phyloP scores from a whole-genome alignment of 2,329 filamentous ascomycete genomes.

The Exophiala xenobiotica region DNA sequence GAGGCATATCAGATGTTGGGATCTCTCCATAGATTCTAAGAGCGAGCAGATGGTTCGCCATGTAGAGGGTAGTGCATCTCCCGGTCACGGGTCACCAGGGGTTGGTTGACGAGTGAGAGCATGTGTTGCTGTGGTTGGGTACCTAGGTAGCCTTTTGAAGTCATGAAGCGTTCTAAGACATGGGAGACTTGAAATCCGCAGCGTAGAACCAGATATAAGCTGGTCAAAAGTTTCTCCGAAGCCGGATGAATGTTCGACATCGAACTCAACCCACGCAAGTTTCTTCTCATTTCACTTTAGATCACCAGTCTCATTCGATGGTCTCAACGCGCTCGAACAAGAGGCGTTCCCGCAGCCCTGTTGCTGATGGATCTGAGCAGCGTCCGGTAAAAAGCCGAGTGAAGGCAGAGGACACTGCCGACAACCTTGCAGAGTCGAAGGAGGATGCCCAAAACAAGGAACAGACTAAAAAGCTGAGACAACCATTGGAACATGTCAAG shows the following conservation, averaged over 20 bases:
- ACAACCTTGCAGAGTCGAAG: not conserved
- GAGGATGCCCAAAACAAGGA: not conserved
- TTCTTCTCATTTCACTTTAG: too few relatives aligned
- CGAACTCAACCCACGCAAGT: too few relatives aligned
- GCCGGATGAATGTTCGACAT: too few relatives aligned
- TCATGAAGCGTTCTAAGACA: not conserved
- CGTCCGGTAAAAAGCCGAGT: slow-evolving; percentile 5
- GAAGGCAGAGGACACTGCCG: too few relatives aligned
- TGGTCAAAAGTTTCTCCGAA: not conserved
- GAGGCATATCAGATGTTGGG: slow-evolving; percentile 6
- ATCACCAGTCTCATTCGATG: too few relatives aligned
- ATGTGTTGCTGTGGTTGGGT: too few relatives aligned
- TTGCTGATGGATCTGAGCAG: not conserved
- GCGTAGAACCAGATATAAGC: not conserved
- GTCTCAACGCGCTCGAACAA: slow-evolving; percentile 18
- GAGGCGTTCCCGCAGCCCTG: slow-evolving; percentile 13
- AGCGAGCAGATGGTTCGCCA: too few relatives aligned
- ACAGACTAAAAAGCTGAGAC: not conserved
- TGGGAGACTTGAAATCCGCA: not conserved
- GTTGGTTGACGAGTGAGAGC: too few relatives aligned
- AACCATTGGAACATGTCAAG: slow-evolving; percentile 6
- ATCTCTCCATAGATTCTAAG: too few relatives aligned
- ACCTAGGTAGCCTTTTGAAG: too few relatives aligned
- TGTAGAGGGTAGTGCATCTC: too few relatives aligned
- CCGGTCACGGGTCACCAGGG: too few relatives aligned